Percentiles rank a stretch among this genome's conserved stretches.
phyloP scores from a whole-genome alignment of 306 rosid genomes.

The Dicorynia guianensis region DNA sequence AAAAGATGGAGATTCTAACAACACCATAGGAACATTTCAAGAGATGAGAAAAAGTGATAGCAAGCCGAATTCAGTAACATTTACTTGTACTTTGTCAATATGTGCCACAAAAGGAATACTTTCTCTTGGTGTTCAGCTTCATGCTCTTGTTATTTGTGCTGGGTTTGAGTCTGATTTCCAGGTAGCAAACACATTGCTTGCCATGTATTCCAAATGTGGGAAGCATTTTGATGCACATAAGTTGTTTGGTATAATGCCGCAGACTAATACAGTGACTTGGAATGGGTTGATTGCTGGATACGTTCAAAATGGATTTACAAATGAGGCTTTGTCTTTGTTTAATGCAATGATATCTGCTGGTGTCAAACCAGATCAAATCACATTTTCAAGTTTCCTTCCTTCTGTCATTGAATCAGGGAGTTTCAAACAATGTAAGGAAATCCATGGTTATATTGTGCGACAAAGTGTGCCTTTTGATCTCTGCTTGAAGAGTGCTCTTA shows the following conservation, averaged over 20 bases:
- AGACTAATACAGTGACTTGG: constrained; percentile 72
- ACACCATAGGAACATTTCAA: constrained; percentile 54
- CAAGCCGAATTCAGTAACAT: constrained; percentile 66
- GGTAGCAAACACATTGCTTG: constrained; percentile 67
- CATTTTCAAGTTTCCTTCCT: constrained; percentile 81
- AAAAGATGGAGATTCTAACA: constrained; percentile 59
- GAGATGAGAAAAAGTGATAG: constrained; percentile 55
- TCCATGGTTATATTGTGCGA: constrained; percentile 68
- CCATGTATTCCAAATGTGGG: constrained; percentile 74
- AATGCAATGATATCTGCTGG: constrained; percentile 64
- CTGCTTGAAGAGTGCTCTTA: constrained; percentile 72
- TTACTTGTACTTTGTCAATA: constrained; percentile 61
- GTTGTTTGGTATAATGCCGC: constrained; percentile 58
- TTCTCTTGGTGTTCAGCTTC: constrained; percentile 72
- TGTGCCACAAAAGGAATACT: constrained; percentile 65
- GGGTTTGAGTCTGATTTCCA: constrained; percentile 68
- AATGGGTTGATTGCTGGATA: constrained; percentile 76
- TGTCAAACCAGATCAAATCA: constrained; percentile 66
- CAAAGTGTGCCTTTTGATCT: constrained; percentile 63
- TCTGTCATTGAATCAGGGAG: constrained; percentile 56
- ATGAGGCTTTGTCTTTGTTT: constrained; percentile 59
- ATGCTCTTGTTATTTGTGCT: constrained; percentile 60
- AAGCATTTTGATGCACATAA: constrained; percentile 53
- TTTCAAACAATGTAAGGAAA: constrained; percentile 65
- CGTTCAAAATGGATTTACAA: constrained; percentile 70